Base-by-base conservation (phyloP, 2,329 filamentous ascomycete species). In the Amauroascus niger region DNA sequence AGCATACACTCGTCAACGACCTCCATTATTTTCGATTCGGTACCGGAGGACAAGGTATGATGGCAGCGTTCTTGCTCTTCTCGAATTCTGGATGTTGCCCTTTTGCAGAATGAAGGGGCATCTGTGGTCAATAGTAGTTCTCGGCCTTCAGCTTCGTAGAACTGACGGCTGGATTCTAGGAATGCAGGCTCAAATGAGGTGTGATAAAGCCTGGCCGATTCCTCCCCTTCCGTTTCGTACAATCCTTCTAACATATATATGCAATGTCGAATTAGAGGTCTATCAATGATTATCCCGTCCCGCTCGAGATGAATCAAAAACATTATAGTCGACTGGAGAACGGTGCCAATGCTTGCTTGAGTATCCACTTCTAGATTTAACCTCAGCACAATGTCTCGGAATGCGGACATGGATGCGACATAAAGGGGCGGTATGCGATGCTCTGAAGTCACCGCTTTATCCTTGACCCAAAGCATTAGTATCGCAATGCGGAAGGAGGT, bases 221-320 rank as follows among this genome's bases (percentile, higher is more conserved):
- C 86, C 4, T 81, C 79, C 64, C 95, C 89, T 54, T 89, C 81
- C 0, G 83, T 84, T 67, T 95, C 86, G 66, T 95, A 94, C 0
- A 98, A 76, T 6, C 82, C 82, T 65, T 94, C 91, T 5, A 98
- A 77, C 89, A 98, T 96, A 61, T 86, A 83, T 2, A 88, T 80
- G 65, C 88, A 91, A 49, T 87, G 85, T 60, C 88, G 86, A 61
- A 97, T 81, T 3, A 95, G 76, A 33, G 81, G 79, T 61, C 87
- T 83, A 67, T 97, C 87, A 57, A 97, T 90, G 13, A 88, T 80
- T 62, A 96, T 89, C 26, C 91, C 93, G 55, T 89, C 83, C 26
- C 93, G 79, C 68, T 97, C 93, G 83, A 96, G 89, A 57, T 86
- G 82, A 59, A 98, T 86, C 70, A 96, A 87, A 58, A 95, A 90